phyloP scores from a whole-genome alignment of 768 basidiomycete genomes.

The Kwoniella dejecticola region DNA sequence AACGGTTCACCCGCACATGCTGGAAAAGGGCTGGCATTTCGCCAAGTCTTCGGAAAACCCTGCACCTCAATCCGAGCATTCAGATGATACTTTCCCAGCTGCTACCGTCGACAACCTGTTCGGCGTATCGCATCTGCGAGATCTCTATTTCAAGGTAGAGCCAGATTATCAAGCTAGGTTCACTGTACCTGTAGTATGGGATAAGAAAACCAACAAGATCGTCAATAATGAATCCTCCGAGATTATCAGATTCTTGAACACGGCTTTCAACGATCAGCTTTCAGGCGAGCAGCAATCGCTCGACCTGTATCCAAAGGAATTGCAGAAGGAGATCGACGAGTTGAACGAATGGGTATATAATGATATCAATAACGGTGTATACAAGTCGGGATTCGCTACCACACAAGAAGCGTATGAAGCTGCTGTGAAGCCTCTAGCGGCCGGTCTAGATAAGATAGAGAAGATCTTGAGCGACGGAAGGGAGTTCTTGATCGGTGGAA shows the following conservation, averaged over 20 bases:
- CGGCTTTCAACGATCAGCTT: conserved; percentile 70
- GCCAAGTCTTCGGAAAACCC: conserved; percentile 54
- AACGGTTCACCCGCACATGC: conserved; percentile 84
- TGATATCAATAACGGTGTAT: conserved; percentile 68
- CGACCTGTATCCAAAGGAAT: conserved; percentile 75
- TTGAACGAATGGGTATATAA: conserved; percentile 82
- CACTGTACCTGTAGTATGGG: conserved; percentile 67
- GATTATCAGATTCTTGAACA: conserved; percentile 92
- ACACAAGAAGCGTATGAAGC: conserved; percentile 76
- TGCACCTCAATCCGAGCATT: conserved; percentile 38
- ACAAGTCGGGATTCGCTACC: conserved; percentile 84
- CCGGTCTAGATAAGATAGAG: conserved; percentile 78
- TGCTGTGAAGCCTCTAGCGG: conserved; percentile 73
- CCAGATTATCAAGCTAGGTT: conserved; percentile 67
- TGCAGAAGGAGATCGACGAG: conserved; percentile 75
- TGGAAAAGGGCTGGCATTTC: conserved; percentile 82
- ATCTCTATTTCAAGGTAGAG: conserved; percentile 78
- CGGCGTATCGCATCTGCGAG: conserved; percentile 70
- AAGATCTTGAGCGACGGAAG: conserved; percentile 69
- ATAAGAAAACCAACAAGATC: conserved; percentile 79
- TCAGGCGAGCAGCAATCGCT: conserved; percentile 62
- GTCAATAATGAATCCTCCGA: conserved; percentile 92
- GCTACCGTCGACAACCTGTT: conserved; percentile 76
- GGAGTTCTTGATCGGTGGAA: conserved; percentile 78
- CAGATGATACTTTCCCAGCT: conserved; percentile 60